Evolutionary conservation across 768 basidiomycete genomes (phyloP), one percentile per base, ranked within the genome.

Genomic region (Dictyophora rubrovolvata): DNA sequence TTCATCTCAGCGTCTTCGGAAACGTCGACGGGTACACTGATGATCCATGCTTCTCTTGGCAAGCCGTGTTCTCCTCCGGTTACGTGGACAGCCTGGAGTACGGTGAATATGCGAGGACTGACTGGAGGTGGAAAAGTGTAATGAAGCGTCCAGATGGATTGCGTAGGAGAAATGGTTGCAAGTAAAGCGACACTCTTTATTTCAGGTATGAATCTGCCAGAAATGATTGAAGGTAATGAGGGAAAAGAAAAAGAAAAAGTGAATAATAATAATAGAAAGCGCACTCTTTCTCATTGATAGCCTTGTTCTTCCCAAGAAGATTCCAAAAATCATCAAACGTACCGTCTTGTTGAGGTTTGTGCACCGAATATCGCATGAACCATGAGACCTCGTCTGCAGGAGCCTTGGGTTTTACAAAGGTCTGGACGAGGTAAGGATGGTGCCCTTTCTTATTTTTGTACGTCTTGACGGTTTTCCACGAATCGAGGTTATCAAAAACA

Each of bases 281-380:
- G 48, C 60, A 88, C 87, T 86, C 75, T 67, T 77, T 79, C 72
- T 90, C 88, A 57, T 88, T 81, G 48, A 75, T 69, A 17, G 84
- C 78, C 66, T 89, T 88, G 71, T 87, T 75, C 56, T 71, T 70
- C 0, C 83, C 85, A 14, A 89, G 69, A 64, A 80, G 84, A 42
- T 73, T 75, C 88, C 88, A 89, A 64, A 89, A 72, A 63, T 82
- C 78, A 62, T 87, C 84, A 67, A 90, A 89, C 1, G 83, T 82
- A 9, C 77, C 82, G 56, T 89, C 85, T 14, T 4, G 4, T n/a
- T 80, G 74, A 5, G 75, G 66, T 12, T 76, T 68, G 69, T 90
- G 88, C 65, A 79, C 77, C 65, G 86, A 87, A 60, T 82, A 68
- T 21, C 87, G 79, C 67, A 79, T 80, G 64, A 86, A 78, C 87